These are phyloP conservation scores for Auricularia sp. DNA, from an alignment of 768 basidiomycete genomes.

Conservation along the genomic window DNA sequence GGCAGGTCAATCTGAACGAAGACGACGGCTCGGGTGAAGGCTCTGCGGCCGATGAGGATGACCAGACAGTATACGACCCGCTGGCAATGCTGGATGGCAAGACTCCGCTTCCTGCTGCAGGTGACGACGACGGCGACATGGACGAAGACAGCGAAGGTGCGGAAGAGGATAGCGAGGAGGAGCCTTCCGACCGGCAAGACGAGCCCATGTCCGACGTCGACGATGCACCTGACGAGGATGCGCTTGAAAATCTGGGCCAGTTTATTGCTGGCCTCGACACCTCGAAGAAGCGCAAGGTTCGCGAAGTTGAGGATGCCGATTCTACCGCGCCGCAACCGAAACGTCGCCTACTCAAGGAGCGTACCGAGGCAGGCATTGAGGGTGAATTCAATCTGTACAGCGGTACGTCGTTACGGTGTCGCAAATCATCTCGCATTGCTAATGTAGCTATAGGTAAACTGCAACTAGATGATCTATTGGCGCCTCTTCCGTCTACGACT, in stretches of 20 bases:
- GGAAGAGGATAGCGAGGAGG: constrained; percentile 30
- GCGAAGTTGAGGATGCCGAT: constrained; percentile 26
- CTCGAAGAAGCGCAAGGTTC: constrained; percentile 60
- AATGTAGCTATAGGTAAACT: constrained; percentile 35
- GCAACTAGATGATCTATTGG: constrained; percentile 63
- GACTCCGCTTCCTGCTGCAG: constrained; percentile 21
- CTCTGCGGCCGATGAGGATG: constrained; percentile 23
- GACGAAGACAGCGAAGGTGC: constrained; percentile 32
- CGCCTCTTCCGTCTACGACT: constrained; percentile 55
- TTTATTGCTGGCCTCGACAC: constrained; percentile 64
- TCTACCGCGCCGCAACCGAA: constrained; percentile 31
- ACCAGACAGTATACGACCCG: constrained; percentile 4
- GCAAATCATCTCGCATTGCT: neutral
- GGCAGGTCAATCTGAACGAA: constrained; percentile 61
- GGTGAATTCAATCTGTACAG: constrained; percentile 51
- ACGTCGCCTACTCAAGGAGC: constrained; percentile 56
- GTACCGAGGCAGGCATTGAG: constrained; percentile 69
- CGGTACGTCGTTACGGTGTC: neutral
- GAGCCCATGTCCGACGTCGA: constrained; percentile 16
- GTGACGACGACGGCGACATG: constrained; percentile 37
- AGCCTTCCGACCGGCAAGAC: constrained; percentile 32
- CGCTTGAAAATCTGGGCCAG: constrained; percentile 56
- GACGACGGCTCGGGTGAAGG: constrained; percentile 26
- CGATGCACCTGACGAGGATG: constrained; percentile 19
- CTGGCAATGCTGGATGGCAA: constrained; percentile 13